A percentile compares a stretch with the other conserved stretches of the same genome.
These are phyloP conservation scores for Microstegium vimineum DNA, from an alignment of 176 grass and related monocot genomes.

Conservation along the genomic window DNA sequence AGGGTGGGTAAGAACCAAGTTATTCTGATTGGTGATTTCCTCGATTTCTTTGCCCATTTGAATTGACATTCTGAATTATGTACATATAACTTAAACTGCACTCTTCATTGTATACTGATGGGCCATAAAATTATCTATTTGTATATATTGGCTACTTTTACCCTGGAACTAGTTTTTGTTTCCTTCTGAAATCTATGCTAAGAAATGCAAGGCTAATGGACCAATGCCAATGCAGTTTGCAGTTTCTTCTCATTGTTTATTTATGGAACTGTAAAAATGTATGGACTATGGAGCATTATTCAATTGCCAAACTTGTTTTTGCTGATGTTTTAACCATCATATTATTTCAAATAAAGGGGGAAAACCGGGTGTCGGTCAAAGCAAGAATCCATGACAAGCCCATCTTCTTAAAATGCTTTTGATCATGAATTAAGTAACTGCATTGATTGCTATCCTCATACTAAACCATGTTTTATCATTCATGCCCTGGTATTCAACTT, in stretches of 20 bases:
- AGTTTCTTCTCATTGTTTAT: background rate
- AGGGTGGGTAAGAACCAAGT: conserved; percentile 95
- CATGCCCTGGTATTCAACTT: background rate
- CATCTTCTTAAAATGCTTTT: background rate
- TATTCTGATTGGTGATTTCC: conserved; percentile 24
- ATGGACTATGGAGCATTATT: background rate
- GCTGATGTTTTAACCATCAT: background rate
- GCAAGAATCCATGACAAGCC: background rate
- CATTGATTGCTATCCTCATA: background rate
- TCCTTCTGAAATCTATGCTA: background rate
- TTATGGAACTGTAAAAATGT: background rate
- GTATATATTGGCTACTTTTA: background rate
- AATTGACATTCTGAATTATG: conserved; percentile 9
- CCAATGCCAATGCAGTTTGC: background rate
- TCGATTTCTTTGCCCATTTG: background rate
- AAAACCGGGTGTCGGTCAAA: background rate
- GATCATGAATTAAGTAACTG: background rate
- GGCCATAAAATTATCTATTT: background rate
- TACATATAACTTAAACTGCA: background rate
- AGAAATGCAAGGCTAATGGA: background rate
- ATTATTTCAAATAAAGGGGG: conserved; percentile 4
- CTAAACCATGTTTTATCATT: conserved; percentile 13
- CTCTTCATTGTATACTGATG: background rate
- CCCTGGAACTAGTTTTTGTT: background rate
- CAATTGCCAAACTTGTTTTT: conserved; percentile 13